A percentile compares a stretch with the other conserved stretches of the same genome.
Conservation (phyloP, 2,329 filamentous ascomycete genomes). For the Curvularia verruculosa region DNA sequence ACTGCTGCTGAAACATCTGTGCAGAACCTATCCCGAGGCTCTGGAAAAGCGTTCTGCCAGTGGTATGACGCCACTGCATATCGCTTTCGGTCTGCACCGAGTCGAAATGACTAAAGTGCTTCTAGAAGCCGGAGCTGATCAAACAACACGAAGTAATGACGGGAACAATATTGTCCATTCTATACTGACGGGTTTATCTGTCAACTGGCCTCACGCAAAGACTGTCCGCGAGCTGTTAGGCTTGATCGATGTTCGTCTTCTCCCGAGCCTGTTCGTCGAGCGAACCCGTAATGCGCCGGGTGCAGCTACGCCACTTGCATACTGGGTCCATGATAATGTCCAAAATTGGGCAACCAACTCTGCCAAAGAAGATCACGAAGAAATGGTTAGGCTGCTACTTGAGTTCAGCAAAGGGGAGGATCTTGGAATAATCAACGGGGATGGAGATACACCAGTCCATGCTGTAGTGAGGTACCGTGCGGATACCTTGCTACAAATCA, state of each 20-base stretch:
- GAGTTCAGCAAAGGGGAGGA: constrained; percentile 54
- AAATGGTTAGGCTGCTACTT: constrained; percentile 35
- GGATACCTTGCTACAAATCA: constrained; percentile 52
- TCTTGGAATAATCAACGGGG: constrained; percentile 65
- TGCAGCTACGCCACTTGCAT: constrained; percentile 68
- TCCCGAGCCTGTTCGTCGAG: constrained; percentile 64
- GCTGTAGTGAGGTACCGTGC: constrained; percentile 55
- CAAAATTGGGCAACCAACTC: no score
- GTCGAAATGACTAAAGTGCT: constrained; percentile 65
- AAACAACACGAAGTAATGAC: constrained; percentile 64
- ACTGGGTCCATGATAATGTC: constrained; percentile 21
- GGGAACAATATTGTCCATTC: constrained; percentile 75
- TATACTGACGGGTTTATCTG: no score
- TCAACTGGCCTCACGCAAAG: constrained; percentile 13
- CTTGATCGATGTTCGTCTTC: constrained; percentile 63
- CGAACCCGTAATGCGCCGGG: constrained; percentile 58
- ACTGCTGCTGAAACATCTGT: constrained; percentile 68
- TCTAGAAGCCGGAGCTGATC: constrained; percentile 71
- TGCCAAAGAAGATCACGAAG: background rate
- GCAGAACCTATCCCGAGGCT: constrained; percentile 65
- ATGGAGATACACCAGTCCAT: constrained; percentile 71
- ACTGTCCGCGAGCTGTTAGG: constrained; percentile 55
- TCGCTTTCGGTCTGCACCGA: constrained; percentile 66
- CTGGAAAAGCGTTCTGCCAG: constrained; percentile 65
- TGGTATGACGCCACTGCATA: constrained; percentile 70